Conservation (phyloP, 192 early-diverging fungal species). For the Mortierella alpina region DNA sequence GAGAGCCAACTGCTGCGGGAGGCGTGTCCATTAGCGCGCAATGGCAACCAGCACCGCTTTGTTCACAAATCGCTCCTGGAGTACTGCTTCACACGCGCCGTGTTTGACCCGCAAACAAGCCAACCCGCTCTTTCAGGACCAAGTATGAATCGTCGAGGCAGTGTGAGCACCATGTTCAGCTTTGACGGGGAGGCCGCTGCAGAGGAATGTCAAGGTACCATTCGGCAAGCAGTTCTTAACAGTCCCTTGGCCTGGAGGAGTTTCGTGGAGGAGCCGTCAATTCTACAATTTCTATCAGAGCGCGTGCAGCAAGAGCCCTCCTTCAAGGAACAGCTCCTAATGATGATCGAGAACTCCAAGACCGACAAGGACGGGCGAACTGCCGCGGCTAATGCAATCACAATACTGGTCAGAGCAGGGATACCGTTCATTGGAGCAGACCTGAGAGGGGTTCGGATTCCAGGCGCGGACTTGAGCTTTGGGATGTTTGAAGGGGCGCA, state of each 20-base stretch:
- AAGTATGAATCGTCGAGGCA: background rate
- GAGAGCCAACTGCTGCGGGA: background rate
- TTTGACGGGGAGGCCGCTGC: background rate
- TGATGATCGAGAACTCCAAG: background rate
- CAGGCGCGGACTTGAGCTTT: background rate
- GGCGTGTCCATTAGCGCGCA: background rate
- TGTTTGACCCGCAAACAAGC: background rate
- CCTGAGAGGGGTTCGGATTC: background rate
- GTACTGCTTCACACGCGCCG: background rate
- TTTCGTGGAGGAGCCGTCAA: background rate
- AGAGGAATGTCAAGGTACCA: background rate
- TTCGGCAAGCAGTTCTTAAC: background rate
- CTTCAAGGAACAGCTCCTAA: background rate
- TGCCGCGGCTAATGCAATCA: slow-evolving; percentile 2
- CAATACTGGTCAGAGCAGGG: slow-evolving; percentile 3
- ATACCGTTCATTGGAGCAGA: background rate
- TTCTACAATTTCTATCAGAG: background rate
- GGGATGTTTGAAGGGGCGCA: background rate
- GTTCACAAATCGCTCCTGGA: background rate
- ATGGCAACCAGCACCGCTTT: background rate
- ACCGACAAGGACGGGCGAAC: background rate
- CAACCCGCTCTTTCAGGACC: too few relatives aligned
- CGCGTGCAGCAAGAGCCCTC: background rate
- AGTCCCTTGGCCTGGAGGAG: background rate
- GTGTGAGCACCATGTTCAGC: background rate